Evolutionary conservation across 2,329 filamentous ascomycete species (phyloP).

Genomic region (Alternaria longipes): DNA sequence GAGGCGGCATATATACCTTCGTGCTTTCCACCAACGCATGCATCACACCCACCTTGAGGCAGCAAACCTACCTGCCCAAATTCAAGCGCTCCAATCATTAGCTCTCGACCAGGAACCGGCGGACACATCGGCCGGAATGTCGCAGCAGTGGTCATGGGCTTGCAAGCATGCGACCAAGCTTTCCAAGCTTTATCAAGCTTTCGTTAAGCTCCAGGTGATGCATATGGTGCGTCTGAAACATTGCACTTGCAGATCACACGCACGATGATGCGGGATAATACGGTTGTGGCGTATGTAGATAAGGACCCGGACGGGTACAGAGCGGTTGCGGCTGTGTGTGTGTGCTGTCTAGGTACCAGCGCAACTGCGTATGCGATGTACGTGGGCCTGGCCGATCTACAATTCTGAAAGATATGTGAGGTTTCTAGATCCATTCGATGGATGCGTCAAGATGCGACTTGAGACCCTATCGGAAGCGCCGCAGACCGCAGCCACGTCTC

Average conservation of each 20-base stretch:
- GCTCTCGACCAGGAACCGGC: background rate
- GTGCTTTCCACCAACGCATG: constrained; percentile 4
- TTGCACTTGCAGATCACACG: constrained; percentile 3
- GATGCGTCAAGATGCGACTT: background rate
- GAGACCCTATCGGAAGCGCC: background rate
- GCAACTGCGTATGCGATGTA: background rate
- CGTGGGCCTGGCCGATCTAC: background rate
- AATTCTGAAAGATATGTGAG: background rate
- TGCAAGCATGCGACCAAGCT: constrained; percentile 20
- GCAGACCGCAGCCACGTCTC: background rate
- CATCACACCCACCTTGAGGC: background rate
- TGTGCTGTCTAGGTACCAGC: background rate
- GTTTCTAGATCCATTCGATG: background rate
- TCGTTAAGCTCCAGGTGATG: background rate
- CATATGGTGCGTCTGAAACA: constrained; percentile 3
- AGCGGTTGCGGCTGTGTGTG: background rate
- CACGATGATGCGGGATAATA: background rate
- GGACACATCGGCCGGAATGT: background rate
- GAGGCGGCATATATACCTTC: background rate
- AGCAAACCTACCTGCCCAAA: constrained; percentile 4
- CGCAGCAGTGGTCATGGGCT: background rate
- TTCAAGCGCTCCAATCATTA: background rate
- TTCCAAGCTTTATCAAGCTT: constrained; percentile 14
- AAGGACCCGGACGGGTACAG: background rate
- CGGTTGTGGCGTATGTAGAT: constrained; percentile 1